These are phyloP conservation scores for Vanderwaltozyma yarrowii DNA, from an alignment of 805 yeast species.

Conservation along the genomic window DNA sequence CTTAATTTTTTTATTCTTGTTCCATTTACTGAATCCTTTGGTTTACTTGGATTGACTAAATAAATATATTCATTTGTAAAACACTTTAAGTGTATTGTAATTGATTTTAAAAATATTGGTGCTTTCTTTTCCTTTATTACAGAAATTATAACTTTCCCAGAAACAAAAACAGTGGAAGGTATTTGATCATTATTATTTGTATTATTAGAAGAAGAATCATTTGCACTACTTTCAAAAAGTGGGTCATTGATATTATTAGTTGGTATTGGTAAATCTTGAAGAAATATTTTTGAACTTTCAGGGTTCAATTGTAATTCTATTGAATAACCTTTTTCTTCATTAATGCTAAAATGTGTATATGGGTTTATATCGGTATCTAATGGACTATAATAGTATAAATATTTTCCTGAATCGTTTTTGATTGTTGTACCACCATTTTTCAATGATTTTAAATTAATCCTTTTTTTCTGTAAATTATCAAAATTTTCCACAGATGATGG, in stretches of 20 bases:
- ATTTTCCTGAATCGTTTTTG: slow-evolving; percentile 10
- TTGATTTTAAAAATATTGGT: slow-evolving; percentile 7
- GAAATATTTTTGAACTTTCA: slow-evolving; percentile 6
- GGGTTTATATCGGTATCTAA: slow-evolving; percentile 9
- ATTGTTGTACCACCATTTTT: slow-evolving; percentile 16
- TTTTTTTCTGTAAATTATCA: slow-evolving; percentile 4
- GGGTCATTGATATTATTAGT: neutral
- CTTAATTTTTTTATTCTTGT: neutral
- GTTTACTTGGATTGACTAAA: slow-evolving; percentile 4
- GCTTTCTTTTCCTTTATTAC: neutral
- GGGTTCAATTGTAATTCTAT: slow-evolving; percentile 9
- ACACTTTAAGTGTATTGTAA: slow-evolving; percentile 11
- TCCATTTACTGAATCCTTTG: neutral
- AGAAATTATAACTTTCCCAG: slow-evolving; percentile 5
- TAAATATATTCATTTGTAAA: slow-evolving; percentile 12
- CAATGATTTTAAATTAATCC: slow-evolving; percentile 8
- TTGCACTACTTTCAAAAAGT: slow-evolving; percentile 2
- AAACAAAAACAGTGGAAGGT: neutral
- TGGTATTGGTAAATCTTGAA: slow-evolving; percentile 9
- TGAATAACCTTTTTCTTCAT: slow-evolving; percentile 8
- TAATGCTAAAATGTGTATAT: slow-evolving; percentile 4
- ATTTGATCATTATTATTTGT: neutral
- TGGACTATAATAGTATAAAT: slow-evolving; percentile 12
- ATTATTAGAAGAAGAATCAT: neutral
- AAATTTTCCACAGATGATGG: neutral